Conservation (phyloP, 1,284 basidiomycete genomes). For the Apiotrichum gracile region DNA sequence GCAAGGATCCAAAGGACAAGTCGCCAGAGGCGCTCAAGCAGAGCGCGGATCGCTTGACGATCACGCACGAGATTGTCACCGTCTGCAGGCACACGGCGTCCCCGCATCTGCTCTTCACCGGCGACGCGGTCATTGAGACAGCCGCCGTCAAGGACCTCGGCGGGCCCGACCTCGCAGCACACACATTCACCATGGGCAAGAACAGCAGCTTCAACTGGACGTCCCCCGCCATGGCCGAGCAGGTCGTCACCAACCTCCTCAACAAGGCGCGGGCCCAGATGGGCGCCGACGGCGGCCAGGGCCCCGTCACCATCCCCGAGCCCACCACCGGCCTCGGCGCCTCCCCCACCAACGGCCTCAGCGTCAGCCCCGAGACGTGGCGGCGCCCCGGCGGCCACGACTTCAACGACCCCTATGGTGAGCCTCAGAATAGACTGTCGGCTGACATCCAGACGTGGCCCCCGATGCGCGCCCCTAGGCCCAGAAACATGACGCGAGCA, state of each 20-base stretch:
- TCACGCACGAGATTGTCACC: slow-evolving; percentile 12
- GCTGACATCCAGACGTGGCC: not conserved
- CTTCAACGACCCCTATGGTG: slow-evolving; percentile 3
- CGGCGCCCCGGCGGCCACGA: not conserved
- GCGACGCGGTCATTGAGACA: slow-evolving; percentile 7
- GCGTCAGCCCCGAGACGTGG: not conserved
- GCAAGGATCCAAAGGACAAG: slow-evolving; percentile 3
- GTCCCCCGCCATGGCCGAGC: not conserved
- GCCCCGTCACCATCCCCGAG: not conserved
- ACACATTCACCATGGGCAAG: not conserved
- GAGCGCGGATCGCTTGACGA: slow-evolving; percentile 14
- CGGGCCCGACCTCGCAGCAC: slow-evolving; percentile 10
- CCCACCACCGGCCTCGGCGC: not conserved
- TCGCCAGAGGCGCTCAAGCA: slow-evolving; percentile 7
- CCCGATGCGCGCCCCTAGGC: not conserved
- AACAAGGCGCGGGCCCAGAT: not conserved
- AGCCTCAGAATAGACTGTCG: not conserved
- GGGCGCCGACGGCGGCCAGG: not conserved
- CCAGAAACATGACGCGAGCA: not conserved
- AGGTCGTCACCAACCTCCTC: not conserved
- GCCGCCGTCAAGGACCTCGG: slow-evolving; percentile 14
- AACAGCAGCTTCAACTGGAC: not conserved
- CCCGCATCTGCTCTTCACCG: slow-evolving; percentile 13
- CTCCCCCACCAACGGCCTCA: not conserved
- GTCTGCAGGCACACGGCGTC: slow-evolving; percentile 13